Base-by-base conservation (phyloP, 139 green algal species). In the Desmodesmus armatus region DNA sequence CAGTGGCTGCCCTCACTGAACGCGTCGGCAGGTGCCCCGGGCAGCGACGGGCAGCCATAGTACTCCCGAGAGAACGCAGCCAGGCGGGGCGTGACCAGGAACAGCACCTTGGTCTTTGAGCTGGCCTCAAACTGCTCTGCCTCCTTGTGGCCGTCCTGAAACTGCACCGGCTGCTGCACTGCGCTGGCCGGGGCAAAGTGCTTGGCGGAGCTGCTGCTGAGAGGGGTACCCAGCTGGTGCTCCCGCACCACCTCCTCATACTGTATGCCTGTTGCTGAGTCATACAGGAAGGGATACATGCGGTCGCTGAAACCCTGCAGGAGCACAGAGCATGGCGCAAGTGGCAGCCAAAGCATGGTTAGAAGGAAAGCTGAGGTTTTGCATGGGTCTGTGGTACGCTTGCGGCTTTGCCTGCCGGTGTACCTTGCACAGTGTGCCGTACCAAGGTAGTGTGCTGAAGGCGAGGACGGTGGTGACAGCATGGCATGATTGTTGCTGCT, bases 11-110 rank as follows among this genome's bases (percentile, higher is more conserved):
- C 78, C 23, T 75, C 78, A 76, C 29, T 77, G 0, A 84, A 29
- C 3, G 63, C 78, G 67, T 84, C 78, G 25, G 78, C 78, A 76
- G 78, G 78, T 29, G 78, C 78, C 40, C 78, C 78, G n/a, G 78
- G 78, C 78, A 84, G 33, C 31, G 41, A 65, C 15, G 33, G 23
- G 49, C 78, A 84, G 29, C 63, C 63, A 17, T 77, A 84, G 25
- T 84, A 84, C 39, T 75, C 35, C 78, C 62, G 41, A 4, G 78
- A 62, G 63, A 74, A 76, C 2, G 60, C 62, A 1, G 33, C 43
- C 23, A 84, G n/a, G 43, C 47, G 67, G 6, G 78, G 78, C 17
- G 78, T 84, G 25, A 76, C 63, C 41, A 84, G 29, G 39, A 84
- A 84, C 62, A 84, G 41, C 76, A 82, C 76, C 76, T 82, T 82